Conservation (phyloP, 495 filamentous ascomycete genomes). For the Jackrogersella minutella region DNA sequence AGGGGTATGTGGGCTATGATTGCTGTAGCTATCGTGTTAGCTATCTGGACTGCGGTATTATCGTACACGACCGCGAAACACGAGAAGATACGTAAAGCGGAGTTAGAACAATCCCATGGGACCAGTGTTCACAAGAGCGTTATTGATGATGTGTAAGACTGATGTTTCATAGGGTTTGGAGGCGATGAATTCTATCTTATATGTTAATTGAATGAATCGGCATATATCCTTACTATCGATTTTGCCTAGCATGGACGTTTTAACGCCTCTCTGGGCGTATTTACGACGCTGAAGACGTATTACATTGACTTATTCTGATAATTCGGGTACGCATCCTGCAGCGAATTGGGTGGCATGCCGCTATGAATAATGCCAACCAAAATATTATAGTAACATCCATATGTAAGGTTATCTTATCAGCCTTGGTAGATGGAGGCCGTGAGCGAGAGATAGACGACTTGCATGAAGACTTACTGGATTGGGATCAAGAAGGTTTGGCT, state of each 20-base stretch:
- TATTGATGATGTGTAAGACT: slow-evolving; percentile 21
- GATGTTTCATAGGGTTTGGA: not conserved
- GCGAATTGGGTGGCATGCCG: not conserved
- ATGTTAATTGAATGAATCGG: too few relatives aligned
- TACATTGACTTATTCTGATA: too few relatives aligned
- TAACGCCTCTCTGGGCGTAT: too few relatives aligned
- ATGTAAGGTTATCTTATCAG: slow-evolving; percentile 31
- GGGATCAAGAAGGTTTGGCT: not conserved
- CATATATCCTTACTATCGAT: too few relatives aligned
- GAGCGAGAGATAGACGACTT: slow-evolving; percentile 13
- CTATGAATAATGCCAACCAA: slow-evolving; percentile 22
- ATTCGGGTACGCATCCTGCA: too few relatives aligned
- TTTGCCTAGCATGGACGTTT: not conserved
- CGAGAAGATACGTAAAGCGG: slow-evolving; percentile 43
- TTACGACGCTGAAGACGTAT: too few relatives aligned
- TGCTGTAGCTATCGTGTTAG: slow-evolving; percentile 59
- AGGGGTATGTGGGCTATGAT: slow-evolving; percentile 69
- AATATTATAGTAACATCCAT: slow-evolving; percentile 17
- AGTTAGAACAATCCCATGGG: slow-evolving; percentile 18
- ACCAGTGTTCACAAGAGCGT: slow-evolving; percentile 11
- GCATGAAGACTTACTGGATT: slow-evolving; percentile 15
- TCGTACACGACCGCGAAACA: slow-evolving; percentile 48
- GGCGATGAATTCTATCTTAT: not conserved
- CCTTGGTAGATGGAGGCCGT: not conserved
- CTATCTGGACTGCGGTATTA: slow-evolving; percentile 59